Evolutionary conservation across 139 green algal genomes (phyloP), one percentile per base, ranked within the genome.

Genomic region (Tetradesmus lagerheimii): DNA sequence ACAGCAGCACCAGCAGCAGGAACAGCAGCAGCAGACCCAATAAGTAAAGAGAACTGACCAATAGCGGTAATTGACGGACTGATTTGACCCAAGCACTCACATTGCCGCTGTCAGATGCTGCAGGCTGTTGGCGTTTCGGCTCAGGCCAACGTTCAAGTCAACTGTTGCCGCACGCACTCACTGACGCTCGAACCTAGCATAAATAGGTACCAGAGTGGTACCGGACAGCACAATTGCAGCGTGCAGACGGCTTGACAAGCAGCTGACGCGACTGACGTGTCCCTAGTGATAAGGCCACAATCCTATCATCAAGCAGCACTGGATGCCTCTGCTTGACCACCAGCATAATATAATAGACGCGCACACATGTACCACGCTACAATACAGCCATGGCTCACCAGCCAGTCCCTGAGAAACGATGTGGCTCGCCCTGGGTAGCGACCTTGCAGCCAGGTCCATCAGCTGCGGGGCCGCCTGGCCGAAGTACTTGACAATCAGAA

Each of bases 401-500:
- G 79, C 79, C 41, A 85, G n/a, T 11, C 79, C 31, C 41, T 37
- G n/a, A 23, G 79, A 85, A 31, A 85, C 27, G 12, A 37, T 34
- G 41, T 85, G 50, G 79, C 41, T 50, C 39, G 53, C 79, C 50
- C 53, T 47, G n/a, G 79, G 79, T 12, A 85, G 29, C n/a, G 41
- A 38, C 79, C 41, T 34, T 31, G 53, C 31, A 66, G 79, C 79
- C 79, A 71, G 23, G 57, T 71, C 57, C 57, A 71, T 71, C 57
- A 71, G 57, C 57, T 85, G 79, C 41, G 50, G 41, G 41, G 79
- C 79, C 25, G 53, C 34, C 37, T 85, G 79, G 31, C 79, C 79
- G 41, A 85, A 85, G 14, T 85, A 85, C 79, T 66, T 67, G 39
- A 66, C 41, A 66, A 85, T 85, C 8, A 85, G 79, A 34, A 67